Percentiles rank a stretch among this genome's conserved stretches.
phyloP scores from a whole-genome alignment of 2,329 filamentous ascomycete species.

The Grosmannia huntii region DNA sequence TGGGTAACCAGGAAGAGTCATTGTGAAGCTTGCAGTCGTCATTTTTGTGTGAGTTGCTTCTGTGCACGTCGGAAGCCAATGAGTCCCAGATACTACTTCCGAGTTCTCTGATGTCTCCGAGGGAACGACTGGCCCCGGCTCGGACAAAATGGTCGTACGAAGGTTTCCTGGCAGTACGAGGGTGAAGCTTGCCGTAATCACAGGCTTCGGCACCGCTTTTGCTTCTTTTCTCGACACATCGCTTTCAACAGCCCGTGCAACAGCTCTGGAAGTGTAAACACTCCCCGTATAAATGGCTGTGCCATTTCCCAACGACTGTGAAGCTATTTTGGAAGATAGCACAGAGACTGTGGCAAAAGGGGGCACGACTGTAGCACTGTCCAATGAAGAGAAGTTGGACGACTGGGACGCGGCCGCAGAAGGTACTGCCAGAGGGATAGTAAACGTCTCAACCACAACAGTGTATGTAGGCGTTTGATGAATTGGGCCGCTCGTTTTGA shows the following conservation, averaged over 20 bases:
- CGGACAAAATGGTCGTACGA: background rate
- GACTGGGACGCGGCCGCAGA: background rate
- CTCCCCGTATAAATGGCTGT: background rate
- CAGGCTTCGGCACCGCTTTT: background rate
- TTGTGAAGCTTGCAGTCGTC: conserved; percentile 5
- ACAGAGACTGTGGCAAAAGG: background rate
- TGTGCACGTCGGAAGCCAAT: background rate
- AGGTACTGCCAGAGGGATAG: background rate
- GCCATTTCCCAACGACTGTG: background rate
- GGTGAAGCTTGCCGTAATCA: conserved; percentile 14
- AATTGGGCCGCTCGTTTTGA: too few relatives aligned
- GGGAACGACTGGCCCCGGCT: background rate
- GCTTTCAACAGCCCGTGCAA: background rate
- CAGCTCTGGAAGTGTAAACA: background rate
- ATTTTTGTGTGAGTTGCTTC: background rate
- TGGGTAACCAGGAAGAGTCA: conserved; percentile 1
- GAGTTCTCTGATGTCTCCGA: background rate
- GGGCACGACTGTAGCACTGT: background rate
- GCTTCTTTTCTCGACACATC: background rate
- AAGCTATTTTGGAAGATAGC: too few relatives aligned
- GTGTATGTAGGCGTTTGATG: background rate
- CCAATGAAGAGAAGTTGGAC: too few relatives aligned
- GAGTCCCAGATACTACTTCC: background rate
- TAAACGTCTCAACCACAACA: conserved; percentile 9
- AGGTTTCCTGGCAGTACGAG: conserved; percentile 4